Evolutionary conservation across 2,329 filamentous ascomycete genomes (phyloP), one percentile per base, ranked within the genome.

Genomic region (Penicillium brasilianum): DNA sequence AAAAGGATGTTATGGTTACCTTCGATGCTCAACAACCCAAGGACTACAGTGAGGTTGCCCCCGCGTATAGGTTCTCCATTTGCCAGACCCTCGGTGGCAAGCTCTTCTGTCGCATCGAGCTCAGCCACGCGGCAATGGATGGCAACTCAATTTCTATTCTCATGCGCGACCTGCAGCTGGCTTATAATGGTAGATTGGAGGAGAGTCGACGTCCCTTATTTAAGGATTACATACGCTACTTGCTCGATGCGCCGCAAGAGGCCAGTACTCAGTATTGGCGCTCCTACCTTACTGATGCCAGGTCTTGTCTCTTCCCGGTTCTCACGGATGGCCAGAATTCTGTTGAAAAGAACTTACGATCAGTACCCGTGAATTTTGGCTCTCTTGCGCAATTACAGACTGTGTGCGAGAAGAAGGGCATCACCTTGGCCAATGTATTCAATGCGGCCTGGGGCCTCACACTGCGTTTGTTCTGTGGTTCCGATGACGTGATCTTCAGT

Each of bases 361-460:
- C 73, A 0, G 66, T 75, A 20, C 67, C 70, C 1, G 64, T 78
- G 20, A 69, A 72, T 6, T 74, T 75, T 32, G 65, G 56, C 7
- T 66, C 67, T 3, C 61, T 79, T 18, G 28, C 54, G 0, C 69
- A 69, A 5, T 69, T 82, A 1, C 77, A 78, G 46, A 57, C 22
- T 0, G 70, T 75, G 10, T 84, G 82, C 62, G 78, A 80, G 41
- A 66, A 71, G 7, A 71, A 77, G 51, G 78, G 78, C 4, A 72
- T 84, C 18, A 85, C 83, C 0, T 58, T 84, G 1, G 78, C 83
- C 2, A 84, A 83, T 59, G 76, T 78, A 0, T 80, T 93, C 2
- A 90, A 96, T 74, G 88, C 90, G 3, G 81, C 88, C 2, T 96
- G 93, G 90, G 78, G 87, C 0, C 81, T 85, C 1, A 86, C 87